Evolutionary conservation across 305 asterid species (phyloP), one percentile per base, ranked within the genome.

Genomic region (Plantago lanceolata): DNA sequence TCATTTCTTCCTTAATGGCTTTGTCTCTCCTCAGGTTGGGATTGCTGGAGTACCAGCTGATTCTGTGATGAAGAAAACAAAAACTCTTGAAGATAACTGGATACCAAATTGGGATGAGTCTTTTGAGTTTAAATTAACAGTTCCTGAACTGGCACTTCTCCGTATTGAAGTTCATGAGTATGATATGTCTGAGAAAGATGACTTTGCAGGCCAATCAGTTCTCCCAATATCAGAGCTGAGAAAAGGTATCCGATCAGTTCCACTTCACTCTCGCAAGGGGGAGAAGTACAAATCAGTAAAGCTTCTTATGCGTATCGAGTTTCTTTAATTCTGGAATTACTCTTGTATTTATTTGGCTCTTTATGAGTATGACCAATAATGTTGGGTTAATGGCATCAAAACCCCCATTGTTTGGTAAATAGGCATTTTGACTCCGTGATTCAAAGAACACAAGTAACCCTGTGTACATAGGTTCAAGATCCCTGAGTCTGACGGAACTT

Each of bases 121-220:
- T 65, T 86, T 86, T 62, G 80, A 70, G 70, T 86, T 86, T 71
- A 85, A 84, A 18, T 62, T 89, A 70, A 78, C 85, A 7, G 87
- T 84, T 67, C 96, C 96, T 8, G 95, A 89, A 66, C 72, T 89
- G 55, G 94, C 96, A 13, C 71, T 89, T 16, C 90, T 89, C 37
- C 83, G 95, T 0, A 63, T 84, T 65, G 97, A 90, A 65, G 96
- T 85, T 19, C 92, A 84, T 2, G 97, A 90, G 59, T 73, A 81
- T 26, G 94, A 90, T 62, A 74, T 76, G 85, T 70, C 85, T 1
- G 96, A 84, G 76, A 87, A 87, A 82, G 95, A 90, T 49, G 95
- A 87, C 69, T 90, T 90, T 75, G 96, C 79, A 0, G 95, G 97
- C 24, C 96, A 90, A 69, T 81, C 88, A 16, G 84, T 93, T 75